Conservation (phyloP, 1,284 basidiomycete species). For the Ceratobasidium sp. region DNA sequence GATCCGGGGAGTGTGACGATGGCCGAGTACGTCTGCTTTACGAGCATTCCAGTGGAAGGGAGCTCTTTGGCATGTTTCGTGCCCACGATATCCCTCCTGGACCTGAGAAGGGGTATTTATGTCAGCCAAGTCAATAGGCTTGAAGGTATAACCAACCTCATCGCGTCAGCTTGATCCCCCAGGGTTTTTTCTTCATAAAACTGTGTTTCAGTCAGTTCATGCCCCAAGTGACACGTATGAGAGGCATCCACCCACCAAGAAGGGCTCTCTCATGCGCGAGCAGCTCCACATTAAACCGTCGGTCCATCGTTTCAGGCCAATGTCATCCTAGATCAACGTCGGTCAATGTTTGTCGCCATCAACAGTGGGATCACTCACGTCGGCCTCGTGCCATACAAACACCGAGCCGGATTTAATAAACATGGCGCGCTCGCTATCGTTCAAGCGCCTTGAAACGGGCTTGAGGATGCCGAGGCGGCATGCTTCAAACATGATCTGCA, state of each 20-base stretch:
- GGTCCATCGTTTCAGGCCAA: slow-evolving; percentile 66
- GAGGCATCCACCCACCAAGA: slow-evolving; percentile 51
- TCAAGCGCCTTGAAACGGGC: slow-evolving; percentile 44
- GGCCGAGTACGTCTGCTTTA: slow-evolving; percentile 70
- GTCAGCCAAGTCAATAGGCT: slow-evolving; percentile 2
- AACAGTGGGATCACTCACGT: slow-evolving; percentile 50
- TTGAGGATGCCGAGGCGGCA: slow-evolving; percentile 36
- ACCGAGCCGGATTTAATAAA: slow-evolving; percentile 66
- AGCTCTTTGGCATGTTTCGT: slow-evolving; percentile 41
- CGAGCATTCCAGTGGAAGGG: slow-evolving; percentile 50
- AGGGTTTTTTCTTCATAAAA: slow-evolving; percentile 60
- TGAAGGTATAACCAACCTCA: slow-evolving; percentile 32
- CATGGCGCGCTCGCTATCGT: slow-evolving; percentile 57
- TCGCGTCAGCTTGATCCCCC: slow-evolving; percentile 39
- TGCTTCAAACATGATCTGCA: slow-evolving; percentile 31
- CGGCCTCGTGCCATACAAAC: slow-evolving; percentile 71
- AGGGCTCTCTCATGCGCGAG: slow-evolving; percentile 56
- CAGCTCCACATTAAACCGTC: slow-evolving; percentile 68
- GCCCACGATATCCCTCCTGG: slow-evolving; percentile 30
- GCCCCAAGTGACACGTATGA: background rate
- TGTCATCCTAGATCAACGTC: slow-evolving; percentile 22
- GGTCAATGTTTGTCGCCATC: slow-evolving; percentile 12
- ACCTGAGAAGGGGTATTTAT: slow-evolving; percentile 10
- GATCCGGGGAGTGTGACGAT: slow-evolving; percentile 60
- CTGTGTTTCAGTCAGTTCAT: slow-evolving; percentile 21